Percentiles rank a stretch among this genome's conserved stretches.
Conservation (phyloP, 208 protist species). For the Leishmania turanica region DNA sequence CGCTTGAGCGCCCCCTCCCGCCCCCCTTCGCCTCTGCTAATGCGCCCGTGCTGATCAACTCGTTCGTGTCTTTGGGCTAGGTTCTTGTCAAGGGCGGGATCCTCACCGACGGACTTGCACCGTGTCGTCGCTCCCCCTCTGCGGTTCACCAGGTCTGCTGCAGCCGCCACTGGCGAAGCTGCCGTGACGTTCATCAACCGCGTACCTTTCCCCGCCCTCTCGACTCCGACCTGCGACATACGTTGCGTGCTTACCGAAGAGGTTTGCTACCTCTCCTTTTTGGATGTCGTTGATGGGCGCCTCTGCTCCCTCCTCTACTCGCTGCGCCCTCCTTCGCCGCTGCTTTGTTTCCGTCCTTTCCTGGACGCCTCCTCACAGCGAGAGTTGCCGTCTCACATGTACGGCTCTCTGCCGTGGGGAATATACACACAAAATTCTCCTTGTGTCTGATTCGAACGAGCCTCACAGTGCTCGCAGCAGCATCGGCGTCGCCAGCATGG, state of each 20-base stretch:
- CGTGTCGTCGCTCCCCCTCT: neutral
- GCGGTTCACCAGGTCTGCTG: neutral
- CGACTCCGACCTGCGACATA: neutral
- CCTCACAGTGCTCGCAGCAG: neutral
- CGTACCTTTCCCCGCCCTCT: neutral
- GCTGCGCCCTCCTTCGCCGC: neutral
- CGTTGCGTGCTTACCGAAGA: no score
- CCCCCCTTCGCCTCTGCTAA: neutral
- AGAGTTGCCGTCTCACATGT: neutral
- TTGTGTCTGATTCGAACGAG: neutral
- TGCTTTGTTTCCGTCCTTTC: neutral
- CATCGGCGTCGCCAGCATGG: slow-evolving; percentile 1
- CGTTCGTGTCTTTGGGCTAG: neutral
- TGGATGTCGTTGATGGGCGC: neutral
- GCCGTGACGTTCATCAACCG: neutral
- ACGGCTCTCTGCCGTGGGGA: neutral
- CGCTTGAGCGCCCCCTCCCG: neutral
- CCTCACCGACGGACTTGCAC: neutral
- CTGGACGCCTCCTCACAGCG: neutral
- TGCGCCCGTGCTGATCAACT: neutral
- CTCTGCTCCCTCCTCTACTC: neutral
- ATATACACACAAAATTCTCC: neutral
- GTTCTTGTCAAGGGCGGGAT: neutral
- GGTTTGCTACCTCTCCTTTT: neutral
- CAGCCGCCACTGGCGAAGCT: neutral